Conservation (phyloP, 169 alveolate species). For the Babesia caballi region DNA sequence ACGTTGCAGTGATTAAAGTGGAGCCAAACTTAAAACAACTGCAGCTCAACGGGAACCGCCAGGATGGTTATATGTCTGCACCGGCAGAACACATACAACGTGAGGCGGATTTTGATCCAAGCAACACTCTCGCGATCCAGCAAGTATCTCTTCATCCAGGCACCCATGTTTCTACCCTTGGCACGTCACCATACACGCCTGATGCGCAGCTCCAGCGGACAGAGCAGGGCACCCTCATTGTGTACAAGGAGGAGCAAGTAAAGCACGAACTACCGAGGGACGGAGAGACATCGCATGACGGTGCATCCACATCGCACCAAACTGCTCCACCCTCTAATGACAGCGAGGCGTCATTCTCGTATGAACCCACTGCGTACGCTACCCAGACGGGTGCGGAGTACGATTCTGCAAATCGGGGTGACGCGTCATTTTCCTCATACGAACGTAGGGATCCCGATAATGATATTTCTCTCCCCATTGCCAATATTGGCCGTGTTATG, state of each 20-base stretch:
- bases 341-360: neutral
- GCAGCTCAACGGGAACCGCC: neutral
- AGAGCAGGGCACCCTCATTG: neutral
- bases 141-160: neutral
- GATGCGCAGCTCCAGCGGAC: neutral
- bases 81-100: neutral
- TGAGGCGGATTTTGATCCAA: neutral
- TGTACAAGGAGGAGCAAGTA: neutral
- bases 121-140: neutral
- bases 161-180: no score
- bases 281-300: neutral
- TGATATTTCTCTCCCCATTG: constrained; percentile 84
- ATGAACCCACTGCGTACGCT: constrained; percentile 14
- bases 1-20: neutral
- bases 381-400: neutral
- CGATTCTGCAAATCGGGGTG: neutral
- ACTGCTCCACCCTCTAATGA: neutral
- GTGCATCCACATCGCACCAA: neutral
- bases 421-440: constrained; percentile 8
- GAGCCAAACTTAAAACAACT: neutral
- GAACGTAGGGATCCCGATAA: constrained; percentile 10
- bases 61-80: neutral
- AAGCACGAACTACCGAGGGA: neutral
- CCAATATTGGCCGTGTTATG: constrained; percentile 93
- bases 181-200: neutral